A percentile compares a stretch with the other conserved stretches of the same genome.
Conservation (phyloP, 208 protist genomes). For the Trypanosoma cruzi region DNA sequence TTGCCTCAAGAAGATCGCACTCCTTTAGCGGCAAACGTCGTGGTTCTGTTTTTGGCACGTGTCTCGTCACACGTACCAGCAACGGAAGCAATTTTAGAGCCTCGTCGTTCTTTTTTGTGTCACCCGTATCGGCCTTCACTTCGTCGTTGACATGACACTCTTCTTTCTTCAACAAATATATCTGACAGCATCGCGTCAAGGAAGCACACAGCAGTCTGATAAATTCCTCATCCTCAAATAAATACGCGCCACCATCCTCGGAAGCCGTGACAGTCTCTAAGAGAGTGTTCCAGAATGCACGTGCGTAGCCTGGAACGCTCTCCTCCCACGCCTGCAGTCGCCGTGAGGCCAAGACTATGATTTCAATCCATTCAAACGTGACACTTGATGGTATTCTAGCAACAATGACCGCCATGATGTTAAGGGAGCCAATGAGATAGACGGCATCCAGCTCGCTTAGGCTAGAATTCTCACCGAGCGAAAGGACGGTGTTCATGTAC, state of each 20-base stretch:
- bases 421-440: conserved; percentile 55
- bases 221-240: conserved; percentile 48
- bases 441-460: conserved; percentile 27
- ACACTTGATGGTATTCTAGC: conserved; percentile 42
- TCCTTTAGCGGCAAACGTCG: neutral
- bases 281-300: conserved; percentile 47
- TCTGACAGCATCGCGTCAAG: conserved; percentile 24
- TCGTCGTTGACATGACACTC: neutral
- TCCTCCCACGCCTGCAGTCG: conserved; percentile 26
- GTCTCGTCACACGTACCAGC: conserved; percentile 10
- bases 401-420: conserved; percentile 71
- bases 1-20: conserved; percentile 18
- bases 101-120: neutral
- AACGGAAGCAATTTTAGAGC: conserved; percentile 13
- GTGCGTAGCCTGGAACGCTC: conserved; percentile 19
- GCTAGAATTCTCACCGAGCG: conserved; percentile 3
- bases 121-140: neutral
- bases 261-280: conserved; percentile 43
- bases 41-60: neutral
- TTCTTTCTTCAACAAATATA: neutral
- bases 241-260: conserved; percentile 57
- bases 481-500: conserved; percentile 47
- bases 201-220: conserved; percentile 24
- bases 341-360: conserved; percentile 31
- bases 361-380: conserved; percentile 87